Conservation (phyloP, 1,139 yeast genomes). For the Geotrichum carabidarum region DNA sequence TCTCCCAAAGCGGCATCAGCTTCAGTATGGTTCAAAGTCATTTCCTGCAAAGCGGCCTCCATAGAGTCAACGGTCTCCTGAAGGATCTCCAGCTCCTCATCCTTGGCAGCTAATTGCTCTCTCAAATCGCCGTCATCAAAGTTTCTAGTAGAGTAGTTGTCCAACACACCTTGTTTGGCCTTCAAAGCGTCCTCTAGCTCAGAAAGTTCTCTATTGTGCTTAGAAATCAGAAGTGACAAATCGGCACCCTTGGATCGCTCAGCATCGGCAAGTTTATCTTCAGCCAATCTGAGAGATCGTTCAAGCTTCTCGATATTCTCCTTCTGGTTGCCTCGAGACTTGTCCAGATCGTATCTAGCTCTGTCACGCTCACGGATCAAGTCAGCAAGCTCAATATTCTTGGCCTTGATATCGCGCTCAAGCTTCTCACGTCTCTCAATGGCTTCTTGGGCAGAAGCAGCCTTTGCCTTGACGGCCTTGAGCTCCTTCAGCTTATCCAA, state of each 20-base stretch:
- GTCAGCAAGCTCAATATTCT: constrained; percentile 84
- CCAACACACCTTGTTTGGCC: constrained; percentile 37
- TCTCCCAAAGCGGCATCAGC: constrained; percentile 50
- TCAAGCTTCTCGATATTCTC: constrained; percentile 64
- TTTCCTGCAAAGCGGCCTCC: constrained; percentile 63
- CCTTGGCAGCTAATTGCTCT: constrained; percentile 56
- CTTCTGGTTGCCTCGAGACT: constrained; percentile 60
- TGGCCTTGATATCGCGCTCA: constrained; percentile 78
- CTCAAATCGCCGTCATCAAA: constrained; percentile 41
- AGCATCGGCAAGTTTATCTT: constrained; percentile 54
- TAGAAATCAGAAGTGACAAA: constrained; percentile 54
- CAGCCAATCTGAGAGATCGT: constrained; percentile 60
- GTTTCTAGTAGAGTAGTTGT: constrained; percentile 27
- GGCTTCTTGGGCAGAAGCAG: constrained; percentile 89
- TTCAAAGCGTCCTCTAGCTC: constrained; percentile 39
- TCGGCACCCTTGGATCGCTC: constrained; percentile 68
- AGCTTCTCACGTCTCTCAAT: constrained; percentile 76
- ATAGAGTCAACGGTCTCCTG: constrained; percentile 56
- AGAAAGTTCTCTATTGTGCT: constrained; percentile 50
- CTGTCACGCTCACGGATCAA: constrained; percentile 85
- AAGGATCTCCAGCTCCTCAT: constrained; percentile 72
- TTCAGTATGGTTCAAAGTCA: constrained; percentile 45
- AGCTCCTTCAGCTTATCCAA: constrained; percentile 71
- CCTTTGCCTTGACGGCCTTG: constrained; percentile 81
- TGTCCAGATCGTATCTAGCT: constrained; percentile 77